phyloP scores from a whole-genome alignment of 192 early-diverging fungal genomes.

The Backusella macrospora region DNA sequence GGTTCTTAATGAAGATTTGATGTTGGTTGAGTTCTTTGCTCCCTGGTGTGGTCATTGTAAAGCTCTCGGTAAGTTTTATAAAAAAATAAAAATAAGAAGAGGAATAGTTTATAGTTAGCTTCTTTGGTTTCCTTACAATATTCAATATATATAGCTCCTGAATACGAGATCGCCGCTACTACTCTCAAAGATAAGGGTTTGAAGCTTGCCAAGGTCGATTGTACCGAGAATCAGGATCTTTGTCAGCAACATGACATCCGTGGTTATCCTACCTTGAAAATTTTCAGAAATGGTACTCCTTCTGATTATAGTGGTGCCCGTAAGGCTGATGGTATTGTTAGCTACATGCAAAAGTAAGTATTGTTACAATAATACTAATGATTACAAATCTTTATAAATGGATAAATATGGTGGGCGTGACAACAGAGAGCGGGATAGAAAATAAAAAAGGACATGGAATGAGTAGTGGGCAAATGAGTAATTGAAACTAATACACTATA shows the following conservation, averaged over 20 bases:
- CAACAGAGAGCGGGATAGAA: neutral
- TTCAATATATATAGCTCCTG: slow-evolving; percentile 63
- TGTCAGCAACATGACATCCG: slow-evolving; percentile 82
- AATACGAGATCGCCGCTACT: slow-evolving; percentile 93
- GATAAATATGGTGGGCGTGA: neutral
- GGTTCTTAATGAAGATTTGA: slow-evolving; percentile 65
- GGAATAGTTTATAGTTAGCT: neutral
- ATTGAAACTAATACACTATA: neutral
- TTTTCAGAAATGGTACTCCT: slow-evolving; percentile 75
- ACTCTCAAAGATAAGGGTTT: slow-evolving; percentile 74
- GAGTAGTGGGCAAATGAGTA: slow-evolving; percentile 4
- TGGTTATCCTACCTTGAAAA: slow-evolving; percentile 94
- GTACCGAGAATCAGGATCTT: slow-evolving; percentile 83
- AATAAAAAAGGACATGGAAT: neutral
- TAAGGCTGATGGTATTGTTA: slow-evolving; percentile 84
- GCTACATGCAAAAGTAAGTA: slow-evolving; percentile 89
- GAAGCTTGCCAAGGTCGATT: slow-evolving; percentile 94
- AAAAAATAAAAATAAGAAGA: neutral
- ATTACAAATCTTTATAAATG: neutral
- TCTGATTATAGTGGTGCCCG: slow-evolving; percentile 87
- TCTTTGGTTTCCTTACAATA: neutral
- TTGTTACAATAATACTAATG: neutral
- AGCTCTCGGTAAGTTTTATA: slow-evolving; percentile 57
- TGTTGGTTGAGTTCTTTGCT: slow-evolving; percentile 94
- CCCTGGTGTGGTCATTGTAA: slow-evolving; percentile 99